phyloP scores from a whole-genome alignment of 371 early-diverging fungal species.

The Saksenaea vasiformis region DNA sequence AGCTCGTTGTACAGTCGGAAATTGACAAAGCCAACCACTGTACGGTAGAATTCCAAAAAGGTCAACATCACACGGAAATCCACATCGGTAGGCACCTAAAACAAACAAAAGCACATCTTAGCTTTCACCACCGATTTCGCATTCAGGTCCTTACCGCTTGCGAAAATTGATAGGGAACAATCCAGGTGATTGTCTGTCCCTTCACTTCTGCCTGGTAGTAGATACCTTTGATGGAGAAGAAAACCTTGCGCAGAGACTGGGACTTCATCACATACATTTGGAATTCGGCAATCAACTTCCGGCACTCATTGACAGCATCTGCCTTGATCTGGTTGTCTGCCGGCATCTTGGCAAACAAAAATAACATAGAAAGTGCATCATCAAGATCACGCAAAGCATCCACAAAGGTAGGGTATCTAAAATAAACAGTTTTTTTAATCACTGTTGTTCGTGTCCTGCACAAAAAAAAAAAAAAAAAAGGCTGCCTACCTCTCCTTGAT shows the following conservation, averaged over 20 bases:
- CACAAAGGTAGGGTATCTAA: conserved; percentile 89
- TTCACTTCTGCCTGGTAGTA: conserved; percentile 97
- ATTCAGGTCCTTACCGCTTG: conserved; percentile 59
- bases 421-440: too few species aligned
- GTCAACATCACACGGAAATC: conserved; percentile 97
- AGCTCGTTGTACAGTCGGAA: conserved; percentile 86
- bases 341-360: conserved; percentile 89
- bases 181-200: conserved; percentile 93
- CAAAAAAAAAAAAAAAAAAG: too few species aligned
- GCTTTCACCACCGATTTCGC: too few species aligned
- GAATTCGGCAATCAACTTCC: conserved; percentile 86
- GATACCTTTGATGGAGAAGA: conserved; percentile 97
- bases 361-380: conserved; percentile 94
- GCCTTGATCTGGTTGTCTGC: conserved; percentile 70
- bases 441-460: too few species aligned
- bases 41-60: conserved; percentile 94
- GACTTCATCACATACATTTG: conserved; percentile 86
- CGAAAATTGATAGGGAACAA: conserved; percentile 93
- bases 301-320: conserved; percentile 72
- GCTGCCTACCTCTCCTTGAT: conserved; percentile 91
- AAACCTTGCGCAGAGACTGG: conserved; percentile 81
- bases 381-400: conserved; percentile 96
- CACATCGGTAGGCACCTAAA: conserved; percentile 85
- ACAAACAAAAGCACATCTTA: too few species aligned
- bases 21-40: conserved; percentile 94